phyloP scores from a whole-genome alignment of 2,329 filamentous ascomycete species.

The Phialophora chinensis region DNA sequence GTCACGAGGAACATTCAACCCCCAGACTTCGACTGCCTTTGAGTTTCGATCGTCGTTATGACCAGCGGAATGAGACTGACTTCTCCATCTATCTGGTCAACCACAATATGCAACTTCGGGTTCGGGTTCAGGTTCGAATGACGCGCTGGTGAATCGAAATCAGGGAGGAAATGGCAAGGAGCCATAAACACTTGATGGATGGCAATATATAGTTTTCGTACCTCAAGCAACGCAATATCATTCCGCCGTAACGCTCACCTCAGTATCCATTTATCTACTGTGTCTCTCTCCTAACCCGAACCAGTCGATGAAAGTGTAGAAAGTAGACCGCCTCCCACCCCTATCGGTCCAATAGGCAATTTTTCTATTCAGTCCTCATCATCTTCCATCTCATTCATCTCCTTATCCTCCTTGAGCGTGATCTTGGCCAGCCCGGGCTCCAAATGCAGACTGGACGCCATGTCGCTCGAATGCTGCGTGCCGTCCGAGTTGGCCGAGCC shows the following conservation, averaged over 20 bases:
- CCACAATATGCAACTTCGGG: background rate
- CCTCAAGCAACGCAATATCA: background rate
- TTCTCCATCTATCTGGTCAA: background rate
- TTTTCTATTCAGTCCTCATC: background rate
- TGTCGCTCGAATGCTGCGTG: constrained; percentile 28
- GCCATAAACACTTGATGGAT: background rate
- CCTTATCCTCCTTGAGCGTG: constrained; percentile 33
- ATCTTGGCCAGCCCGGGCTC: constrained; percentile 39
- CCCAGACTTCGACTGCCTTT: background rate
- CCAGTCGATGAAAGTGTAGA: background rate
- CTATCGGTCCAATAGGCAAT: background rate
- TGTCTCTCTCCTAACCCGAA: background rate
- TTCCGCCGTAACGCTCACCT: background rate
- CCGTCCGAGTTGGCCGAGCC: constrained; percentile 37
- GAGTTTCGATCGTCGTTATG: background rate
- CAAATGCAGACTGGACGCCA: constrained; percentile 36
- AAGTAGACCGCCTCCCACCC: too few species aligned
- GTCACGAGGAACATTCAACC: background rate
- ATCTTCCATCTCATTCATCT: constrained; percentile 34
- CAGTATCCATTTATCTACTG: background rate
- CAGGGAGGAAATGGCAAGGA: background rate
- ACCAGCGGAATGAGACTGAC: background rate
- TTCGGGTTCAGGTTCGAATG: background rate
- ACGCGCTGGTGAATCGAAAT: background rate
- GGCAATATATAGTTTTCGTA: background rate